Percentiles rank a stretch among this genome's conserved stretches.
Conservation (phyloP, 139 green algal genomes). For the Eudorina sp. region DNA sequence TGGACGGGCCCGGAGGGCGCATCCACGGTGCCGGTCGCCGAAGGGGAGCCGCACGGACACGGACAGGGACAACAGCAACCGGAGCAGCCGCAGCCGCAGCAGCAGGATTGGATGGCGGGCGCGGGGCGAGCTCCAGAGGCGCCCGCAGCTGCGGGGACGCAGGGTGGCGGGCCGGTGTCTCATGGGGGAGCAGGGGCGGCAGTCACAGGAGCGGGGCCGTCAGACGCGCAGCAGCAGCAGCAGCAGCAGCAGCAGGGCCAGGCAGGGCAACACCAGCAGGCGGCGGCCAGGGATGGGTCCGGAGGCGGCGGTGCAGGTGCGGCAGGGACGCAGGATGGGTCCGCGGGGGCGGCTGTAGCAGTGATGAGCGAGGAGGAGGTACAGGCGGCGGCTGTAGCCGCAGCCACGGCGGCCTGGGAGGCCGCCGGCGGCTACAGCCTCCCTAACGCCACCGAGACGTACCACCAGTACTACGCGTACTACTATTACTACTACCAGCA, state of each 20-base stretch:
- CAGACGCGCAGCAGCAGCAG: background rate
- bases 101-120: background rate
- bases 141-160: too few relatives aligned
- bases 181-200: background rate
- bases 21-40: background rate
- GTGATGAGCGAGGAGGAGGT: conserved; percentile 26
- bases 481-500: conserved; percentile 39
- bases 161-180: too few relatives aligned
- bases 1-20: background rate
- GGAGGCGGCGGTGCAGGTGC: background rate
- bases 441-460: conserved; percentile 22
- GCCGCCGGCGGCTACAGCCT: conserved; percentile 38
- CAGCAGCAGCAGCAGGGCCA: background rate
- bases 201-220: background rate
- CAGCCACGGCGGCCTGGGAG: conserved; percentile 36
- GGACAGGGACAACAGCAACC: background rate
- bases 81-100: background rate
- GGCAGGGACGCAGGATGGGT: background rate
- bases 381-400: conserved; percentile 5
- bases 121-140: too few relatives aligned
- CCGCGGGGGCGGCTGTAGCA: background rate
- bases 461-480: conserved; percentile 41
- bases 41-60: background rate
- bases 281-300: background rate
- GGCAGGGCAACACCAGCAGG: background rate